phyloP scores from a whole-genome alignment of 306 rosid species.

The Abrus precatorius region DNA sequence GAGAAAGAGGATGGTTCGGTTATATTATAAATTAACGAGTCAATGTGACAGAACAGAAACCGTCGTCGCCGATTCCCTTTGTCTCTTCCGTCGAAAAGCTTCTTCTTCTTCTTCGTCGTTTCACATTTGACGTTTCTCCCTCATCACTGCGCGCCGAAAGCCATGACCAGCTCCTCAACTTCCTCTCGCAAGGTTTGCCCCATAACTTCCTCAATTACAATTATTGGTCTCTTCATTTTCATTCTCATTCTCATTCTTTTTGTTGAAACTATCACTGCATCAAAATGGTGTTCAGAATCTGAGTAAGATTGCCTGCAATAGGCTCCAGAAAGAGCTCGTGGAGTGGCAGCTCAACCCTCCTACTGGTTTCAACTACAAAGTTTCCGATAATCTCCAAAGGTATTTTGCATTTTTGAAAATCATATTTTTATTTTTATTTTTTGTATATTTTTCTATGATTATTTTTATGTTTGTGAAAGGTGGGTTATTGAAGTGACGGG shows the following conservation, averaged over 20 bases:
- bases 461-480: slow-evolving; percentile 48
- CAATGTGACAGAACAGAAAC: neutral
- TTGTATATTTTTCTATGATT: neutral
- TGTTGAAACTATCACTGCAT: neutral
- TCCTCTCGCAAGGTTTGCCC: slow-evolving; percentile 73
- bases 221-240: neutral
- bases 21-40: neutral
- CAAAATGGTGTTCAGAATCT: slow-evolving; percentile 51
- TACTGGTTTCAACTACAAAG: slow-evolving; percentile 74
- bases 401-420: neutral
- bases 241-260: neutral
- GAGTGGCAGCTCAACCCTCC: slow-evolving; percentile 91
- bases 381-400: slow-evolving; percentile 83
- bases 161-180: slow-evolving; percentile 88
- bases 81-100: neutral
- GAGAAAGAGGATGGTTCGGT: too few species aligned
- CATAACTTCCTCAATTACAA: neutral
- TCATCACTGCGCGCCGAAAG: slow-evolving; percentile 36
- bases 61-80: neutral
- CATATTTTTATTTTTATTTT: neutral
- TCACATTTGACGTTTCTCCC: neutral
- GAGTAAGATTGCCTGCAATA: slow-evolving; percentile 87
- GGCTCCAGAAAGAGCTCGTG: slow-evolving; percentile 82
- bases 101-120: neutral
- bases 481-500: slow-evolving; percentile 94